Conservation (phyloP, 2,329 filamentous ascomycete species). For the Elsinoe ampelina region DNA sequence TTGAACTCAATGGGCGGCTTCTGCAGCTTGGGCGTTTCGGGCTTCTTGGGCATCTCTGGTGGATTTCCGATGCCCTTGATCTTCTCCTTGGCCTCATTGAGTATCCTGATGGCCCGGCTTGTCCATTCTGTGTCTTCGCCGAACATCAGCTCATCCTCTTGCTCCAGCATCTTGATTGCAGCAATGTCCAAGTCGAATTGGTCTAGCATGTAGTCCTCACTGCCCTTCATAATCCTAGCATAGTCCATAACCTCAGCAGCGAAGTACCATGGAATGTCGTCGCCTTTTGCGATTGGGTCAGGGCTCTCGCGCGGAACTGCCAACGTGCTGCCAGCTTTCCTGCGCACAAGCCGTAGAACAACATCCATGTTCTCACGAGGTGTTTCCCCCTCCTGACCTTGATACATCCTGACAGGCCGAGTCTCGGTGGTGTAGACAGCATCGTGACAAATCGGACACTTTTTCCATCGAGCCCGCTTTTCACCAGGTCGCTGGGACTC, state of each 20-base stretch:
- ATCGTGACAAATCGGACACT: conserved; percentile 94
- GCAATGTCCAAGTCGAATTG: conserved; percentile 74
- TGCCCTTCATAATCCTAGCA: conserved; percentile 89
- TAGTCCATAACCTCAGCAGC: conserved; percentile 92
- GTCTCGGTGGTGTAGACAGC: conserved; percentile 86
- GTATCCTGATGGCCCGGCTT: conserved; percentile 66
- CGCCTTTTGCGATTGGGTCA: conserved; percentile 57
- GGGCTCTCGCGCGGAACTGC: conserved; percentile 77
- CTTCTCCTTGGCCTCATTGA: conserved; percentile 69
- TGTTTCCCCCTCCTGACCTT: conserved; percentile 72
- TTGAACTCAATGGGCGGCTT: conserved; percentile 43
- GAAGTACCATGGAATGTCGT: conserved; percentile 90
- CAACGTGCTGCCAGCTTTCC: conserved; percentile 70
- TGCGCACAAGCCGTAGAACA: conserved; percentile 74
- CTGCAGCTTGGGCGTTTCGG: conserved; percentile 35
- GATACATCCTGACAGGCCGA: conserved; percentile 81
- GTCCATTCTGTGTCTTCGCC: conserved; percentile 92
- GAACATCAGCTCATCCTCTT: conserved; percentile 85
- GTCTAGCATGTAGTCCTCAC: conserved; percentile 72
- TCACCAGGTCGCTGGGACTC: conserved; percentile 52
- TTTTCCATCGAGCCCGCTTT: conserved; percentile 75
- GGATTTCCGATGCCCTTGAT: conserved; percentile 58
- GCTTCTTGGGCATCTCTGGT: conserved; percentile 44
- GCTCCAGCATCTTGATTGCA: conserved; percentile 65
- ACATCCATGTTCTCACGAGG: conserved; percentile 82